Percentiles rank a stretch among this genome's conserved stretches.
Evolutionary conservation across 495 filamentous ascomycete genomes (phyloP).

Genomic region (Penicillium lagena): DNA sequence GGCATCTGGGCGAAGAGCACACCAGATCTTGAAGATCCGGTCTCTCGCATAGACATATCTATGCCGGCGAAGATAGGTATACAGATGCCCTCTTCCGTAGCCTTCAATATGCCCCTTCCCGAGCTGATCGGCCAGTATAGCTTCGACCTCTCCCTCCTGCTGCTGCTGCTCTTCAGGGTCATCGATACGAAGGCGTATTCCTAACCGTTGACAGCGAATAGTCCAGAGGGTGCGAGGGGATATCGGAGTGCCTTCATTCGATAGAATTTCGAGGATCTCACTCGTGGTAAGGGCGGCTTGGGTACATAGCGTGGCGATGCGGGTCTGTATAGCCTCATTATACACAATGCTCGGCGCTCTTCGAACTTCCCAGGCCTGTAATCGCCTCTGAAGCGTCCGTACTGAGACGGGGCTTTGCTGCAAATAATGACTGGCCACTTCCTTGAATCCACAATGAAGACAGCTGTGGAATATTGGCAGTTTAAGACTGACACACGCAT

Average conservation of each 20-base stretch:
- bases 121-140: slow-evolving; percentile 1
- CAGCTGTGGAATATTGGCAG: too few relatives aligned
- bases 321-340: slow-evolving; percentile 1
- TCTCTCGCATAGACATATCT: slow-evolving; percentile 8
- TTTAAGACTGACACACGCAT: too few relatives aligned
- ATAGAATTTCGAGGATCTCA: slow-evolving; percentile 2
- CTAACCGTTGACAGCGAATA: not conserved
- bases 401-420: not conserved
- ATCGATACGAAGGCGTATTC: slow-evolving; percentile 4
- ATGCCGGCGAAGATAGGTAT: slow-evolving; percentile 8
- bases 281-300: not conserved
- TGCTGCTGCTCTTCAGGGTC: slow-evolving; percentile 1
- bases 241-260: slow-evolving; percentile 1
- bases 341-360: not conserved
- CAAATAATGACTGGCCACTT: too few relatives aligned
- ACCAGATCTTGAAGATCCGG: slow-evolving; percentile 8
- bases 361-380: slow-evolving; percentile 3
- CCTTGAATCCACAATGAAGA: too few relatives aligned
- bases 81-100: slow-evolving; percentile 8
- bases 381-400: slow-evolving; percentile 2
- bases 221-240: slow-evolving; percentile 1
- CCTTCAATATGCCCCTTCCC: slow-evolving; percentile 9
- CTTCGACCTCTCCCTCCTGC: slow-evolving; percentile 2
- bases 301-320: slow-evolving; percentile 2
- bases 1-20: slow-evolving; percentile 5